Base-by-base conservation (phyloP, 257 asterid genomes). In the Solanum sejunctum region DNA sequence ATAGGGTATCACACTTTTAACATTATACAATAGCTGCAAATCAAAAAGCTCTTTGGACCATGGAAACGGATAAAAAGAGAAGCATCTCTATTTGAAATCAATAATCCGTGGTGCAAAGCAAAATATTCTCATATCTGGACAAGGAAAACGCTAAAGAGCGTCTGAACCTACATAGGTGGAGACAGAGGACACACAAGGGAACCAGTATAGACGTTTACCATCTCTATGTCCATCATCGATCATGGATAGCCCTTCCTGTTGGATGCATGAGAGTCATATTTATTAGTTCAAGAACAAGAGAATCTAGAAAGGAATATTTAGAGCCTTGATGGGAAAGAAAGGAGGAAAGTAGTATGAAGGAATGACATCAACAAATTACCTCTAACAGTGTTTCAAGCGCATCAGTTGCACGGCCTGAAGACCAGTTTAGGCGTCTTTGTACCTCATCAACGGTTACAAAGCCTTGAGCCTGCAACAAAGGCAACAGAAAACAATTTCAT, bases 371-470 rank as follows among this genome's bases (percentile, higher is more conserved):
- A 43, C n/a, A 39, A 88, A 93, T 88, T 92, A 96, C 98, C 71
- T 96, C 98, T 89, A 94, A 85, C 85, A 94, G 88, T 55, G 97
- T 93, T 58, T 96, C 99, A 52, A 96, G 98, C 71, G 99, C 96
- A 89, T 96, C 98, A 51, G 94, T 94, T 49, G 85, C 81, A 17
- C 97, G 98, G 32, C 99, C 98, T 72, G 94, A 87, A 41, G 98
- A 90, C 98, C 99, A 93, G 60, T 94, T 92, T 78, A 93, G 93
- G 71, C 95, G 96, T 85, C 92, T 90, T 90, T 93, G 92, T 71
- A 94, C 97, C 88, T 96, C 98, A 57, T 94, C 97, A 75, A 91
- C 98, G 3, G 98, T 94, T 80, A 93, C 98, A 85, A 90, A 96
- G 82, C 99, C 99, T 90, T 93, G 97, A 81, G 93, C 95, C 98